These are phyloP conservation scores for Debaryomyces psychrophilus DNA, from an alignment of 1,139 yeast species.

Conservation along the genomic window DNA sequence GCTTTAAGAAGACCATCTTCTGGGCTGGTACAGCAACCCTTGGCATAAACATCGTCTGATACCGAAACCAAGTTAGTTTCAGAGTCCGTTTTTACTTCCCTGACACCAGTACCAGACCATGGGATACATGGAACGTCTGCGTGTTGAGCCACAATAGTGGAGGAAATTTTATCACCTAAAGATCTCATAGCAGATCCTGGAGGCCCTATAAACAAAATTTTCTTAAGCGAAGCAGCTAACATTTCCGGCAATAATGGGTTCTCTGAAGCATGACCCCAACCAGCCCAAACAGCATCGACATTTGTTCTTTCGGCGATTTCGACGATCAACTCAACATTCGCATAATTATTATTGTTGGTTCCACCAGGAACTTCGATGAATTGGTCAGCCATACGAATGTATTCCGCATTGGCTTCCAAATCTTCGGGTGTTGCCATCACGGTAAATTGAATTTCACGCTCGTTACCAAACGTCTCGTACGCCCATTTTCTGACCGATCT, in stretches of 20 bases:
- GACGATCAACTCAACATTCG: slow-evolving; percentile 95
- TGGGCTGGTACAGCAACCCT: slow-evolving; percentile 86
- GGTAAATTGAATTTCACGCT: slow-evolving; percentile 88
- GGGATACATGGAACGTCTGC: slow-evolving; percentile 98
- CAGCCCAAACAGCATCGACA: slow-evolving; percentile 99
- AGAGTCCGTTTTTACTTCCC: slow-evolving; percentile 69
- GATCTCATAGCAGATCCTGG: slow-evolving; percentile 99
- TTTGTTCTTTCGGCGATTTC: slow-evolving; percentile 96
- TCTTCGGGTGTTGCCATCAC: slow-evolving; percentile 99
- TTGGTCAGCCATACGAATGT: slow-evolving; percentile 98
- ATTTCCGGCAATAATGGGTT: slow-evolving; percentile 93
- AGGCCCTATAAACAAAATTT: slow-evolving; percentile 92
- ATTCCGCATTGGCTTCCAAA: slow-evolving; percentile 93
- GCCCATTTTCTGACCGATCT: slow-evolving; percentile 98
- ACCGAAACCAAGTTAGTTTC: slow-evolving; percentile 84
- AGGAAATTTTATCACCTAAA: slow-evolving; percentile 96
- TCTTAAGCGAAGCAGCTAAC: slow-evolving; percentile 87
- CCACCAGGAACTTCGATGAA: slow-evolving; percentile 99
- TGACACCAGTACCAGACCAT: slow-evolving; percentile 98
- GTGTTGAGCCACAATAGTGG: slow-evolving; percentile 98
- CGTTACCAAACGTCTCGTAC: slow-evolving; percentile 95
- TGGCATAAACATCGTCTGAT: slow-evolving; percentile 73
- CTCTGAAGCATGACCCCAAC: slow-evolving; percentile 99
- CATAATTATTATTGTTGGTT: slow-evolving; percentile 95
- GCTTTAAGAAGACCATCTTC: slow-evolving; percentile 90